Evolutionary conservation across 768 basidiomycete species (phyloP).

Genomic region (Agaricus sinodeliciosus): DNA sequence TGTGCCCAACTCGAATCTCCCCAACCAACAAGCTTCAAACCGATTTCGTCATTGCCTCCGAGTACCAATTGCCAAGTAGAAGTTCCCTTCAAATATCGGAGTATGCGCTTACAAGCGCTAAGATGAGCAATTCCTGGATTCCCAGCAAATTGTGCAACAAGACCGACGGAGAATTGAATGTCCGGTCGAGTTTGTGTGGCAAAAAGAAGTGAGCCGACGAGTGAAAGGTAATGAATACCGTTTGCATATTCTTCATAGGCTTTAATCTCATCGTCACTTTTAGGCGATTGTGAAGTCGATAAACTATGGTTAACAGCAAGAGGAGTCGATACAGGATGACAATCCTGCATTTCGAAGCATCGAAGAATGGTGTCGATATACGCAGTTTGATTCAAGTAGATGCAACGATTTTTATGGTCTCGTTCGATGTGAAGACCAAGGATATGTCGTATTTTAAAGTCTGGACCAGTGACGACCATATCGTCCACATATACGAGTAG

Average conservation of each 20-base stretch:
- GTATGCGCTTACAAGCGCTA: slow-evolving; percentile 10
- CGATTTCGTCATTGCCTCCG: neutral
- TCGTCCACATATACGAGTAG: slow-evolving; percentile 15
- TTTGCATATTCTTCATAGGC: too few relatives aligned
- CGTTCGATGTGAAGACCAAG: slow-evolving; percentile 20
- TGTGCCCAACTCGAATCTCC: slow-evolving; percentile 13
- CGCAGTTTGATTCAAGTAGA: too few relatives aligned
- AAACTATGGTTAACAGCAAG: too few relatives aligned
- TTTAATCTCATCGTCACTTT: too few relatives aligned
- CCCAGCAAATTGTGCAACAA: slow-evolving; percentile 12
- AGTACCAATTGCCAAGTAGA: slow-evolving; percentile 1
- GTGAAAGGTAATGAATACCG: slow-evolving; percentile 1
- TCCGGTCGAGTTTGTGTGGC: slow-evolving; percentile 6
- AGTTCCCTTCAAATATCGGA: slow-evolving; percentile 16
- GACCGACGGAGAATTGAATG: neutral
- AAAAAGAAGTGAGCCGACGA: slow-evolving; percentile 4
- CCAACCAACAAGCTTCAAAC: slow-evolving; percentile 7
- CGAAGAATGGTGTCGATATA: too few relatives aligned
- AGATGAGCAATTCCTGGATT: slow-evolving; percentile 12
- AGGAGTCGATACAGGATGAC: too few relatives aligned
- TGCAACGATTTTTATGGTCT: too few relatives aligned
- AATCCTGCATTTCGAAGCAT: too few relatives aligned
- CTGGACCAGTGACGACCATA: slow-evolving; percentile 10
- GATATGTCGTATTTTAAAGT: slow-evolving; percentile 16
- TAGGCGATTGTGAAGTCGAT: too few relatives aligned